phyloP scores from a whole-genome alignment of 495 filamentous ascomycete genomes.

The Trypethelium eluteriae region DNA sequence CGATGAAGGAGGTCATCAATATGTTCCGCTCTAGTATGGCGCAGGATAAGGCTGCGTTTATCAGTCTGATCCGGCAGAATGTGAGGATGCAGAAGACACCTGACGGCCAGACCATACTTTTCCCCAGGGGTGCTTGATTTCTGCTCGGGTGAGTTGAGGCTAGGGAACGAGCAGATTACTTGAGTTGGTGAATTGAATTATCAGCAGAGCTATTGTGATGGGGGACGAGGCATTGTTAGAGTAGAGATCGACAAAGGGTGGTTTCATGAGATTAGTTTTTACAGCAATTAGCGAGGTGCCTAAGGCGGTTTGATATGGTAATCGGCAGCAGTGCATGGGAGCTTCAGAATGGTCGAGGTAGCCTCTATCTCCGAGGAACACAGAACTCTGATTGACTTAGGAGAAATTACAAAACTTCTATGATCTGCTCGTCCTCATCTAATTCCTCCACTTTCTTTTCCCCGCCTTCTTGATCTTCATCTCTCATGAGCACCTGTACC shows the following conservation, averaged over 20 bases:
- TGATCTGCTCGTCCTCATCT: conserved; percentile 10
- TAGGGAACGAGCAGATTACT: too few species aligned
- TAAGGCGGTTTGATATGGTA: neutral
- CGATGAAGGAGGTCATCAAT: conserved; percentile 52
- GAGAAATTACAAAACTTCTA: neutral
- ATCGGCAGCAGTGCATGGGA: neutral
- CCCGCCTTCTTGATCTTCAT: conserved; percentile 60
- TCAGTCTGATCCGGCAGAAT: conserved; percentile 46
- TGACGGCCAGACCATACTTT: conserved; percentile 37
- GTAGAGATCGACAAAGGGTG: too few species aligned
- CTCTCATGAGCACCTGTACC: conserved; percentile 86
- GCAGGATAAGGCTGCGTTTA: conserved; percentile 43
- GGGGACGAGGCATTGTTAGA: too few species aligned
- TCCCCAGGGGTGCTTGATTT: conserved; percentile 5
- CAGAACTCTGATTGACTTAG: neutral
- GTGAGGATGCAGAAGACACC: conserved; percentile 38
- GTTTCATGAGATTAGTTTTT: too few species aligned
- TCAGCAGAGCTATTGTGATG: too few species aligned
- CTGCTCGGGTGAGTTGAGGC: too few species aligned
- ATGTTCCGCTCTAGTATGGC: conserved; percentile 54
- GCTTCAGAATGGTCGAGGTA: neutral
- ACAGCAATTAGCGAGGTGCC: neutral
- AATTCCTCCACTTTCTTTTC: neutral
- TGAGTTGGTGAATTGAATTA: too few species aligned
- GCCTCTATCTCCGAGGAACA: neutral